Percentiles rank a stretch among this genome's conserved stretches.
Evolutionary conservation across 2,329 filamentous ascomycete species (phyloP).

Genomic region (Stachybotrys echinatus): DNA sequence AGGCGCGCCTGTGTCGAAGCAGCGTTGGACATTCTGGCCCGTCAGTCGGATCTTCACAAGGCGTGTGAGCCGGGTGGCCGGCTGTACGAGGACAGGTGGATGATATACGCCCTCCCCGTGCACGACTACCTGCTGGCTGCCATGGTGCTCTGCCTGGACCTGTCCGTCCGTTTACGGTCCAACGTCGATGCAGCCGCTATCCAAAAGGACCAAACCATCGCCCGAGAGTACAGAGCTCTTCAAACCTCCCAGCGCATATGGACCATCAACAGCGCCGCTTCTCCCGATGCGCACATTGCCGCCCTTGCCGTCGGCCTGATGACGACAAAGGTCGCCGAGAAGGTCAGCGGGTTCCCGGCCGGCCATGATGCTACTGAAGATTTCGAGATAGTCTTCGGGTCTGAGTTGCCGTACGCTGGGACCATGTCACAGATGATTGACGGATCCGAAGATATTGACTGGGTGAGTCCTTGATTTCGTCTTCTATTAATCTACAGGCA

Average conservation of each 20-base stretch:
- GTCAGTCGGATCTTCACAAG: slow-evolving; percentile 22
- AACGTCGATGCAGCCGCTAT: background rate
- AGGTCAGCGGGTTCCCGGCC: background rate
- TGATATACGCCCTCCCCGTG: slow-evolving; percentile 35
- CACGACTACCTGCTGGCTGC: slow-evolving; percentile 47
- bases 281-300: slow-evolving; percentile 13
- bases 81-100: slow-evolving; percentile 37
- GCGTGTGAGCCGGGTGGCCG: slow-evolving; percentile 35
- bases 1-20: slow-evolving; percentile 18
- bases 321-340: slow-evolving; percentile 7
- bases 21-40: slow-evolving; percentile 15
- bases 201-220: background rate
- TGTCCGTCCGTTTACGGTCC: slow-evolving; percentile 14
- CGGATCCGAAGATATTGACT: slow-evolving; percentile 11
- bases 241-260: slow-evolving; percentile 15
- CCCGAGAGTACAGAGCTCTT: slow-evolving; percentile 10
- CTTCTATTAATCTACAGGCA: background rate
- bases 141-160: slow-evolving; percentile 42
- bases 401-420: background rate
- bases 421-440: slow-evolving; percentile 5
- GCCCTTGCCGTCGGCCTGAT: slow-evolving; percentile 13
- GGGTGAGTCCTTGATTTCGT: slow-evolving; percentile 10
- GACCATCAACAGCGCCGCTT: slow-evolving; percentile 2
- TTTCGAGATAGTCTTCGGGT: background rate
- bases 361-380: accelerated